Evolutionary conservation across 257 asterid genomes (phyloP).

Genomic region (Solanum pimpinellifolium): DNA sequence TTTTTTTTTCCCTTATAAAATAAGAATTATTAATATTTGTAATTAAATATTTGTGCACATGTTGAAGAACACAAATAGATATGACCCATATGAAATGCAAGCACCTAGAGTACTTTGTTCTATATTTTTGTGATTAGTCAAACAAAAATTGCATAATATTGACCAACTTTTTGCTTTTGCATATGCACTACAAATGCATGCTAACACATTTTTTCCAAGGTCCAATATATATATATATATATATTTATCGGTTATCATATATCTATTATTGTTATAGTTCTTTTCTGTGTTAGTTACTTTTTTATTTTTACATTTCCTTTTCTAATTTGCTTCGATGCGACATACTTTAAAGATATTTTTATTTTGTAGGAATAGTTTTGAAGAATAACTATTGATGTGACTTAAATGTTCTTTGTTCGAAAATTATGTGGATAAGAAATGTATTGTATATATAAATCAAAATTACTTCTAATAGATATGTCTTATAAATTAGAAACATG

Average conservation of each 20-base stretch:
- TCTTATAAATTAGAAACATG: too few species aligned
- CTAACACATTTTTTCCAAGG: not conserved
- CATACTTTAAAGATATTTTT: not conserved
- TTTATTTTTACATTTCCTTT: rapidly evolving
- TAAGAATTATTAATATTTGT: not conserved
- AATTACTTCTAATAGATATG: too few species aligned
- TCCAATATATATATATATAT: too few species aligned
- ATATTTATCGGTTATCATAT: rapidly evolving
- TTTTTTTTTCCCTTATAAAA: not conserved
- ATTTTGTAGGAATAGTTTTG: not conserved
- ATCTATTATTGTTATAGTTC: not conserved
- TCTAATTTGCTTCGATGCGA: not conserved
- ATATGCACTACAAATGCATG: not conserved
- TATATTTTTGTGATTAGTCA: not conserved
- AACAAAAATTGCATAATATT: not conserved
- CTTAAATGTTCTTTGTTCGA: too few species aligned
- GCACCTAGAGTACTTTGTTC: not conserved
- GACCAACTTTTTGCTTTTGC: not conserved
- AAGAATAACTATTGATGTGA: not conserved
- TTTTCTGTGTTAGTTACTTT: not conserved
- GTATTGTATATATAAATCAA: too few species aligned
- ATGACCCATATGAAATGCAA: not conserved
- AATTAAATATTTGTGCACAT: not conserved
- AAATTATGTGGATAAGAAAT: too few species aligned
- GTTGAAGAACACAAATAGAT: not conserved